Percentiles rank a stretch among this genome's conserved stretches.
These are phyloP conservation scores for Saturnispora silvae DNA, from an alignment of 805 yeast genomes.

Conservation along the genomic window DNA sequence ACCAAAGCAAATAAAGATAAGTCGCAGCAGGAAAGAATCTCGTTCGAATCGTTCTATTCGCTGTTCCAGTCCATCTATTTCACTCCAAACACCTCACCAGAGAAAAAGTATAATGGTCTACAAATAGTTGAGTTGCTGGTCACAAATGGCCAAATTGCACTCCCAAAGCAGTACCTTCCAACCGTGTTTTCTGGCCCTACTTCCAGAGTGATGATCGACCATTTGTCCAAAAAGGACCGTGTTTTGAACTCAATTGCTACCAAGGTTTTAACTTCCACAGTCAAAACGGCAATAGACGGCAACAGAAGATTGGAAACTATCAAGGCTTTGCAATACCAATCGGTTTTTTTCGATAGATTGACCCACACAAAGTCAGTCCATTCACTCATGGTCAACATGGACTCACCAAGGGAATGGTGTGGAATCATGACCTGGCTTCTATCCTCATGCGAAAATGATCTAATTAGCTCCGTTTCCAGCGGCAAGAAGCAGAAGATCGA, in stretches of 20 bases:
- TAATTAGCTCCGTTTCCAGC: conserved; percentile 5
- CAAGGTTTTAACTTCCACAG: conserved; percentile 35
- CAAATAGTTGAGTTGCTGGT: conserved; percentile 52
- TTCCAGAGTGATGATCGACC: conserved; percentile 65
- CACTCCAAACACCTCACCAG: conserved; percentile 66
- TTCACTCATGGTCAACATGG: conserved; percentile 24
- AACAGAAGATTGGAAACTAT: conserved; percentile 26
- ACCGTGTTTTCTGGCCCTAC: conserved; percentile 51
- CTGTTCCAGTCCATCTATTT: conserved; percentile 74
- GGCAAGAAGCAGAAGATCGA: conserved; percentile 7
- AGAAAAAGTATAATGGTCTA: conserved; percentile 80
- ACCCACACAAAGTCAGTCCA: conserved; percentile 65
- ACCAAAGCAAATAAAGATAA: conserved; percentile 7
- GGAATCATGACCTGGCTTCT: conserved; percentile 10
- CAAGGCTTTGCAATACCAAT: conserved; percentile 35
- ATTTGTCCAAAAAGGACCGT: conserved; percentile 55
- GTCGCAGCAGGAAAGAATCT: conserved; percentile 16
- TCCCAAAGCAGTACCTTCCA: conserved; percentile 14
- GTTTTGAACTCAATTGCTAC: conserved; percentile 58
- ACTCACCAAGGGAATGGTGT: conserved; percentile 6
- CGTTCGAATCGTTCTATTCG: conserved; percentile 66
- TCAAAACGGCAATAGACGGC: conserved; percentile 27
- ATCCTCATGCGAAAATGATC: conserved; percentile 3
- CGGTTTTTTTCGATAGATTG: conserved; percentile 62
- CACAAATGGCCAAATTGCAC: conserved; percentile 12